Conservation (phyloP, 495 filamentous ascomycete species). For the Hypoxylon lenormandii region DNA sequence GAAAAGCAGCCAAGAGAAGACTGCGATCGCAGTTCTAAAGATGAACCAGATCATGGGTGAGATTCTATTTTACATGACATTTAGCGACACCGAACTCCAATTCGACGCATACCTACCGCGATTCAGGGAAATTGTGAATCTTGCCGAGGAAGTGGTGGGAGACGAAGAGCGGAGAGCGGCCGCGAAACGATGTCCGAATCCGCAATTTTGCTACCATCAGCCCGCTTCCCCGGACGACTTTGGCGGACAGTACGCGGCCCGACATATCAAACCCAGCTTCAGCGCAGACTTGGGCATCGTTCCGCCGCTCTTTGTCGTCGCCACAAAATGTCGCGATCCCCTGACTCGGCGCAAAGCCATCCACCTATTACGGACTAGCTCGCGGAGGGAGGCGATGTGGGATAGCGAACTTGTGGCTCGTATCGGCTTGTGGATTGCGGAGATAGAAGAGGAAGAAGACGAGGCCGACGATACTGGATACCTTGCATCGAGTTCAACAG, state of each 20-base stretch:
- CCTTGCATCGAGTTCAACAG: constrained; percentile 47
- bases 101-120: constrained; percentile 58
- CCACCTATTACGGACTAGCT: constrained; percentile 62
- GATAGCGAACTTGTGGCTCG: constrained; percentile 68
- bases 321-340: constrained; percentile 70
- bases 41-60: constrained; percentile 67
- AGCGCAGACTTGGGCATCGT: constrained; percentile 68
- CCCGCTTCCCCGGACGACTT: constrained; percentile 55
- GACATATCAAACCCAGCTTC: constrained; percentile 65
- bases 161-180: constrained; percentile 63
- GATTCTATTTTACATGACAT: constrained; percentile 67
- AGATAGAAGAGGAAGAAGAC: constrained; percentile 67
- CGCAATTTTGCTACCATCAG: constrained; percentile 57
- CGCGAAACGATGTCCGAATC: constrained; percentile 59
- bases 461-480: constrained; percentile 47
- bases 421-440: constrained; percentile 67
- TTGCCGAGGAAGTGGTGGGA: constrained; percentile 62
- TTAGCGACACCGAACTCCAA: constrained; percentile 60
- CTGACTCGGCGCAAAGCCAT: constrained; percentile 67
- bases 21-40: constrained; percentile 65
- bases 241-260: constrained; percentile 58
- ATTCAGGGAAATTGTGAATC: constrained; percentile 59
- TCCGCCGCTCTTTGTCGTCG: constrained; percentile 66
- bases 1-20: constrained; percentile 65
- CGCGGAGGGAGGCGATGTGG: constrained; percentile 72